A percentile compares a stretch with the other conserved stretches of the same genome.
These are phyloP conservation scores for Carex myosuroides DNA, from an alignment of 176 grass and related monocot species.

Conservation along the genomic window DNA sequence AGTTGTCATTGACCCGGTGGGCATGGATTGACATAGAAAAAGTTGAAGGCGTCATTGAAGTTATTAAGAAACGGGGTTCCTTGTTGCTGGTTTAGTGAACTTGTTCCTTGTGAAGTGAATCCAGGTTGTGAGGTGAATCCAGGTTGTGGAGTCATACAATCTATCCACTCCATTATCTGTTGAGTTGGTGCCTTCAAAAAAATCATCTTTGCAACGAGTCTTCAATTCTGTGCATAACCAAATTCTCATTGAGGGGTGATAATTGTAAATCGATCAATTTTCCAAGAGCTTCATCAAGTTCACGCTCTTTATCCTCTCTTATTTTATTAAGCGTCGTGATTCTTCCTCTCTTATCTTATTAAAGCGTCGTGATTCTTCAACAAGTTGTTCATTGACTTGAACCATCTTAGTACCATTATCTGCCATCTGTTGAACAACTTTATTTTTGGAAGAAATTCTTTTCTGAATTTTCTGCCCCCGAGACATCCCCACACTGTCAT, in stretches of 20 bases:
- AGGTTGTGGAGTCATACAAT: too few species aligned
- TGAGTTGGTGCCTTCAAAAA: too few species aligned
- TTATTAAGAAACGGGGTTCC: too few species aligned
- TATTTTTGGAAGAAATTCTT: neutral
- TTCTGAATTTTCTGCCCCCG: neutral
- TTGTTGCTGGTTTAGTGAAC: too few species aligned
- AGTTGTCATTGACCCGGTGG: neutral
- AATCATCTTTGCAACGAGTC: too few species aligned
- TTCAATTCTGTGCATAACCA: too few species aligned
- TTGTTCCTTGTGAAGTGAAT: too few species aligned
- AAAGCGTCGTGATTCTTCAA: neutral
- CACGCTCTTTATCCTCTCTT: neutral
- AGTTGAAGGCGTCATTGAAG: too few species aligned
- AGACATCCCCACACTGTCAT: neutral
- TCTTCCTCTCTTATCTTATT: neutral
- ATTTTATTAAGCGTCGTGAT: neutral
- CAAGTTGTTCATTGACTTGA: neutral
- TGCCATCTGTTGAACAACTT: neutral
- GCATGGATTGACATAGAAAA: neutral
- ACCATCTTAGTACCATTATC: neutral
- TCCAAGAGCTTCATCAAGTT: neutral
- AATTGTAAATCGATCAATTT: neutral
- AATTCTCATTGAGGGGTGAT: neutral
- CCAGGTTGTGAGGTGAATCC: too few species aligned
- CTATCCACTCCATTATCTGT: too few species aligned